Evolutionary conservation across 2,329 filamentous ascomycete species (phyloP), one percentile per base, ranked within the genome.

Genomic region (Diplocarpon rosae): DNA sequence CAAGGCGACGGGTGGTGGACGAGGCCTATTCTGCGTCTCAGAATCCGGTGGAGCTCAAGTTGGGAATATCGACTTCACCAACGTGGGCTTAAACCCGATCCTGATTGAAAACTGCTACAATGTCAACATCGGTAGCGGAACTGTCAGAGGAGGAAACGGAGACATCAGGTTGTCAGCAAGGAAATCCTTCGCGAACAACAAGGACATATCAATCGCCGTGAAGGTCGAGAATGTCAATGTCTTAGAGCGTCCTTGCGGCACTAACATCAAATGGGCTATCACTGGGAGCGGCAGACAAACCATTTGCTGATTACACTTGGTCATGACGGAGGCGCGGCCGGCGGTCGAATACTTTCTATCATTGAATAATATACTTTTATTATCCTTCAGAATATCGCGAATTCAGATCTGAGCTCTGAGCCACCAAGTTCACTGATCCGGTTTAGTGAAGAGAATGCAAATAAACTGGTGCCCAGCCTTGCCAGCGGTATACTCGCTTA

Each of bases 81-180:
- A 44, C 17, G 39, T 29, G 9, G 42, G 42, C 13, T 39, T 34
- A 11, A 39, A 44, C 24, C 36, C 42, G 11, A 39, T 44, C 10
- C 30, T 44, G 7, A 15, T 44, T 16, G 36, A 44, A 36, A 44
- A 44, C 20, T 44, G 42, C 20, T 44, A 44, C 27, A 36, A 36
- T 5, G n/a, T 44, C 20, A 39, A 13, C 9, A 44, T 44, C 9
- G 33, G 15, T 12, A 36, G 36, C 1, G 42, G 42, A 16, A 39
- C 42, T 34, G 36, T 44, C 17, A 44, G 28, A 8, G 42, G 42
- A 4, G 30, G 30, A 8, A 35, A 35, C 14, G 36, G 36, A 1
- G 16, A 28, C 13, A 28, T 39, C 11, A 29, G 35, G 6, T 10
- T 39, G n/a, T 28, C 35, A 32, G 36, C 29, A 15, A 20, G 35